Conservation (phyloP, 192 early-diverging fungal species). For the Geosiphon pyriformis region DNA sequence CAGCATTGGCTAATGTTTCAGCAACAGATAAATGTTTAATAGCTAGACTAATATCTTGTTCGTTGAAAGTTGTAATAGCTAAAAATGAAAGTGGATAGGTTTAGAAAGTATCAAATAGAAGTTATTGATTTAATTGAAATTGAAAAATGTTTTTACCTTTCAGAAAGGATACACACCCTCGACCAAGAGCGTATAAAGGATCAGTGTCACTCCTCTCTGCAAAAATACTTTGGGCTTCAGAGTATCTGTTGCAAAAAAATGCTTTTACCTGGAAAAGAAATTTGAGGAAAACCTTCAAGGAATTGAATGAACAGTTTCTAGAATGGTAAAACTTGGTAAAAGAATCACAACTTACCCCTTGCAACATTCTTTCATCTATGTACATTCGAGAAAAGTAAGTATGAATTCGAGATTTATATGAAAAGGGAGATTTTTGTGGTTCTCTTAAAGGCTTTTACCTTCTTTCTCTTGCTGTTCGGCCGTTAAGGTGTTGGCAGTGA, state of each 20-base stretch:
- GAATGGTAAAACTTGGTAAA: neutral
- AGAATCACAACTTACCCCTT: slow-evolving; percentile 26
- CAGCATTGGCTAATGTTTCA: slow-evolving; percentile 40
- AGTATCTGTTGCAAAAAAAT: slow-evolving; percentile 53
- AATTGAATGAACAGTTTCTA: neutral
- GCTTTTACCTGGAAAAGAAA: slow-evolving; percentile 21
- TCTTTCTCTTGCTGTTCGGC: slow-evolving; percentile 30
- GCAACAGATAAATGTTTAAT: slow-evolving; percentile 36
- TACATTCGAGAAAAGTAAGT: neutral
- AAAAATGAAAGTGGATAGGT: neutral
- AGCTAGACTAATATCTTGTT: slow-evolving; percentile 40
- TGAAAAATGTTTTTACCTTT: slow-evolving; percentile 51
- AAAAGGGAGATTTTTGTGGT: neutral
- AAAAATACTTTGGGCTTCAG: slow-evolving; percentile 46
- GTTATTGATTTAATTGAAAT: neutral
- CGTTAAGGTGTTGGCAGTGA: slow-evolving; percentile 29
- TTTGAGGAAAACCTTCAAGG: neutral
- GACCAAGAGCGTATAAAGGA: slow-evolving; percentile 49
- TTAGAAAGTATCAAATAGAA: slow-evolving; percentile 13
- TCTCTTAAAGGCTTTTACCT: slow-evolving; percentile 16
- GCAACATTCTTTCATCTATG: slow-evolving; percentile 33
- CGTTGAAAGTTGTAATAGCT: slow-evolving; percentile 43
- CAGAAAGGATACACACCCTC: slow-evolving; percentile 47
- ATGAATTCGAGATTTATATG: neutral
- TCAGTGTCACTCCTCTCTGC: slow-evolving; percentile 38